Percentiles rank a stretch among this genome's conserved stretches.
These are phyloP conservation scores for Vigna radiata DNA, from an alignment of 306 rosid species.

Conservation along the genomic window DNA sequence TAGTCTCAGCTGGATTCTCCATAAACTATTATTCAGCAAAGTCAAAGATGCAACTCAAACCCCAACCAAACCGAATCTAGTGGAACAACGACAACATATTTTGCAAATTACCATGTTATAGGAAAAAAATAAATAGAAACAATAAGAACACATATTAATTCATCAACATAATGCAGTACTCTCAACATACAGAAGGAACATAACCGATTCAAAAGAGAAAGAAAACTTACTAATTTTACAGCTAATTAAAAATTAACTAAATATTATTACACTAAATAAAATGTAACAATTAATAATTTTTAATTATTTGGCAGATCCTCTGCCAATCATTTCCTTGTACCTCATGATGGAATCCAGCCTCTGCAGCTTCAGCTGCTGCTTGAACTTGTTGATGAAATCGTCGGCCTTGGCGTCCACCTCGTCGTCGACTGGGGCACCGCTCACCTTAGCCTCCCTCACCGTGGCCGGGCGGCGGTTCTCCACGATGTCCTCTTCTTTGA, in stretches of 20 bases:
- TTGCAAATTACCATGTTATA: background rate
- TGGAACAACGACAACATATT: slow-evolving; percentile 17
- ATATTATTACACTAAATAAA: slow-evolving; percentile 15
- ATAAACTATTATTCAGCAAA: background rate
- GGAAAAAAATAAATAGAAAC: background rate
- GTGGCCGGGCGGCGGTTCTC: slow-evolving; percentile 79
- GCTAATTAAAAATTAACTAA: slow-evolving; percentile 39
- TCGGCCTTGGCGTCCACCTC: slow-evolving; percentile 86
- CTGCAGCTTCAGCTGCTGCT: slow-evolving; percentile 81
- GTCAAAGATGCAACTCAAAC: background rate
- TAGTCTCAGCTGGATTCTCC: background rate
- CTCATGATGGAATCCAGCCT: slow-evolving; percentile 73
- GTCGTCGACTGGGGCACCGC: slow-evolving; percentile 40
- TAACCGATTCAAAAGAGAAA: background rate
- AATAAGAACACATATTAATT: slow-evolving; percentile 15
- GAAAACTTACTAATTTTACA: slow-evolving; percentile 34
- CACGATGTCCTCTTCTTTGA: slow-evolving; percentile 63
- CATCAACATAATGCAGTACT: slow-evolving; percentile 37
- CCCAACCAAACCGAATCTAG: background rate
- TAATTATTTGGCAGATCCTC: slow-evolving; percentile 50
- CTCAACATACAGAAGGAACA: slow-evolving; percentile 45
- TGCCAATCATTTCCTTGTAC: slow-evolving; percentile 61
- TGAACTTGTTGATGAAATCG: slow-evolving; percentile 87
- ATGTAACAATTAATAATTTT: background rate
- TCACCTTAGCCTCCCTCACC: slow-evolving; percentile 52